Conservation (phyloP, 2,329 filamentous ascomycete species). For the Sphaerulina populicola region DNA sequence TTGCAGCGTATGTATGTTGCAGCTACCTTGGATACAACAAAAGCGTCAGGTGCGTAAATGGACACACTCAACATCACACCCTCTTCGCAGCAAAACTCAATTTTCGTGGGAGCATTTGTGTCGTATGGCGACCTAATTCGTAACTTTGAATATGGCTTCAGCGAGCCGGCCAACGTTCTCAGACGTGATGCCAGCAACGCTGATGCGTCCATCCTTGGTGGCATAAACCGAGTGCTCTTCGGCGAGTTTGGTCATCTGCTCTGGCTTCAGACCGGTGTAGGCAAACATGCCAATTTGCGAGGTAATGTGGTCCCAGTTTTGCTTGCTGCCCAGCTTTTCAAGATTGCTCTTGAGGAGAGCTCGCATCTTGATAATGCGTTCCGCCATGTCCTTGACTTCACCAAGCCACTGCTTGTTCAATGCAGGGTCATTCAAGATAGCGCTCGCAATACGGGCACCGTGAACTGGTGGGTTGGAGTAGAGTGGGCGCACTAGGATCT, state of each 20-base stretch:
- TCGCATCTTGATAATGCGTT: constrained; percentile 98
- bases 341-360: constrained; percentile 89
- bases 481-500: constrained; percentile 91
- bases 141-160: constrained; percentile 77
- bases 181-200: constrained; percentile 72
- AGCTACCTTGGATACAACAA: too few relatives aligned
- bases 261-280: constrained; percentile 83
- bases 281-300: constrained; percentile 99
- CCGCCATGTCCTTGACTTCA: constrained; percentile 97
- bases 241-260: constrained; percentile 84
- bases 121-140: constrained; percentile 42
- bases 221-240: constrained; percentile 98
- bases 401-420: constrained; percentile 90
- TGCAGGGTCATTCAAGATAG: constrained; percentile 77
- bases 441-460: constrained; percentile 84
- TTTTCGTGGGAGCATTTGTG: neutral
- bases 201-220: constrained; percentile 84
- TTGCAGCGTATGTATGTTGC: too few relatives aligned
- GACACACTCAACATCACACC: too few relatives aligned
- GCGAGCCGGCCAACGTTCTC: constrained; percentile 73
- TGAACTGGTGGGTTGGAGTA: constrained; percentile 98
- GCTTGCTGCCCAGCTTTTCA: constrained; percentile 87
- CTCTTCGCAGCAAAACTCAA: too few relatives aligned
- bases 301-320: constrained; percentile 98
- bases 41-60: too few relatives aligned